Evolutionary conservation across 192 early-diverging fungal species (phyloP).

Genomic region (Backusella westeae): DNA sequence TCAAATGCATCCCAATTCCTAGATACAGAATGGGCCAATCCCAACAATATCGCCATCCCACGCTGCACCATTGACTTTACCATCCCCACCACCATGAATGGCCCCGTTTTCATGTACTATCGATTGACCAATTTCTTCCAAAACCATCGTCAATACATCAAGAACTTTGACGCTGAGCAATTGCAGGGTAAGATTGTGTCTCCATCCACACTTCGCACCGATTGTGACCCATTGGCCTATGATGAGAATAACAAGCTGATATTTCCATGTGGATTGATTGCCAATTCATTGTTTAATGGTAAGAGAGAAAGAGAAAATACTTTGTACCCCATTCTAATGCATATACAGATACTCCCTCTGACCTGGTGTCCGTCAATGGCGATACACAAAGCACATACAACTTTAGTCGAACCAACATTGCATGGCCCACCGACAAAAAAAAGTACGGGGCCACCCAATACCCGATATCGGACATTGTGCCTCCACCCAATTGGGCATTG

Average conservation of each 20-base stretch:
- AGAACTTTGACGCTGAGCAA: slow-evolving; percentile 75
- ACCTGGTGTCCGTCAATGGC: slow-evolving; percentile 14
- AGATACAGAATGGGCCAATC: slow-evolving; percentile 13
- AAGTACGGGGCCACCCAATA: slow-evolving; percentile 68
- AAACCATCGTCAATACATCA: slow-evolving; percentile 89
- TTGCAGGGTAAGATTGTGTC: slow-evolving; percentile 55
- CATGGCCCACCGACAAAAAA: slow-evolving; percentile 80
- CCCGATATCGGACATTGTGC: slow-evolving; percentile 55
- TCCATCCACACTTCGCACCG: slow-evolving; percentile 28
- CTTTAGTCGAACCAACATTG: slow-evolving; percentile 66
- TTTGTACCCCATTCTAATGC: neutral
- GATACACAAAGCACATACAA: slow-evolving; percentile 33
- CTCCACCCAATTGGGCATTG: slow-evolving; percentile 85
- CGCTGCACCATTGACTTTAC: slow-evolving; percentile 69
- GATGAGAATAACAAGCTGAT: slow-evolving; percentile 43
- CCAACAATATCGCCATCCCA: slow-evolving; percentile 23
- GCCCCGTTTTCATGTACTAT: slow-evolving; percentile 90
- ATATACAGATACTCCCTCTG: slow-evolving; percentile 28
- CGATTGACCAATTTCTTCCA: slow-evolving; percentile 95
- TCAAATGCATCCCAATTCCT: slow-evolving; percentile 16
- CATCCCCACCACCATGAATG: slow-evolving; percentile 62
- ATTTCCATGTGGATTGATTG: slow-evolving; percentile 93
- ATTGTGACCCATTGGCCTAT: slow-evolving; percentile 35
- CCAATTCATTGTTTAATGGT: slow-evolving; percentile 87
- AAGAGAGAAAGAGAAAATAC: slow-evolving; percentile 9